Conservation (phyloP, 345 rosid species). For the Ceriops tagal region DNA sequence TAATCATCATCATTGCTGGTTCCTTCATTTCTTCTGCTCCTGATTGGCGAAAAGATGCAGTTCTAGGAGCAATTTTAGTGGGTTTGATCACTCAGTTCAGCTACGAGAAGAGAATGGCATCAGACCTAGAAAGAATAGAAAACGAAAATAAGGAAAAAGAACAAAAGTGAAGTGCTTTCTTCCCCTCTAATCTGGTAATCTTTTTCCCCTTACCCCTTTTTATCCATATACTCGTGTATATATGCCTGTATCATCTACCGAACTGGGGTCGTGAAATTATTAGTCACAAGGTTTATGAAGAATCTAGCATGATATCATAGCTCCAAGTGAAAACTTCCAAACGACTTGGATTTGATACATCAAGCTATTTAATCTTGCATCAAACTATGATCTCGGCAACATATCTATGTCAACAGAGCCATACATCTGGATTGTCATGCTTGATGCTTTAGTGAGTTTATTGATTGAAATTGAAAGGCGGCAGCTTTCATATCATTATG, state of each 20-base stretch:
- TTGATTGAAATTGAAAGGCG: neutral
- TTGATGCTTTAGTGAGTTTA: conserved; percentile 24
- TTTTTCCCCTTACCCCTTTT: neutral
- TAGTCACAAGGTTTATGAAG: neutral
- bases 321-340: neutral
- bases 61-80: conserved; percentile 78
- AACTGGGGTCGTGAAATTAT: neutral
- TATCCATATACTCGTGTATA: neutral
- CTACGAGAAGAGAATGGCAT: conserved; percentile 65
- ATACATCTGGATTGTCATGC: conserved; percentile 12
- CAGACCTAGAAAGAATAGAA: conserved; percentile 41
- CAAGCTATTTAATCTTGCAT: neutral
- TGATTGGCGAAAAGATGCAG: conserved; percentile 79
- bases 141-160: conserved; percentile 35
- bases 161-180: conserved; percentile 29
- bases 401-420: neutral
- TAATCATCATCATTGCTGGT: conserved; percentile 49
- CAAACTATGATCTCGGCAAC: neutral
- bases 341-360: neutral
- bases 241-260: neutral
- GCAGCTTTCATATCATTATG: neutral
- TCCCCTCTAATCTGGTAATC: no score
- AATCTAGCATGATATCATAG: neutral
- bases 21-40: conserved; percentile 54
- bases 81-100: conserved; percentile 61